Conservation (phyloP, 495 filamentous ascomycete genomes). For the Viridothelium virens region DNA sequence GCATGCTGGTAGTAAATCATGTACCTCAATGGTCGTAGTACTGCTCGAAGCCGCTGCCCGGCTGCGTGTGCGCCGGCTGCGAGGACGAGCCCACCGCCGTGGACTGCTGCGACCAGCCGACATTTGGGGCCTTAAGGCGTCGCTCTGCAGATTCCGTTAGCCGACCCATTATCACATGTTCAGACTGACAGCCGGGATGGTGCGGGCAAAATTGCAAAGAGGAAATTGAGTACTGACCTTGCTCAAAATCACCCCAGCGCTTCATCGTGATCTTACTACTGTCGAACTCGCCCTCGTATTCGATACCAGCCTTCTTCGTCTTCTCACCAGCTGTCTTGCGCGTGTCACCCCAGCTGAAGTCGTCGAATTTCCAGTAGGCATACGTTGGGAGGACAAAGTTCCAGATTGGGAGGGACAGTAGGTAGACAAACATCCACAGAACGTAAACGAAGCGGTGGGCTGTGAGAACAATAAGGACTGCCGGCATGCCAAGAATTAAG, state of each 20-base stretch:
- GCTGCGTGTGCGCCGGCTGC: conserved; percentile 13
- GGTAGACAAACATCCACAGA: conserved; percentile 93
- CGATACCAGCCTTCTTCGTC: conserved; percentile 69
- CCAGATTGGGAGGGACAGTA: conserved; percentile 90
- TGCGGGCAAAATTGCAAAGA: neutral
- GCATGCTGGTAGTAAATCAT: neutral
- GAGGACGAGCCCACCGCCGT: conserved; percentile 28
- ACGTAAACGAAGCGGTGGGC: conserved; percentile 94
- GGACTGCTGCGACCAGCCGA: conserved; percentile 35
- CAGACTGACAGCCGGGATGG: neutral
- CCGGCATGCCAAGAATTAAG: conserved; percentile 88
- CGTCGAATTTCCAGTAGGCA: conserved; percentile 99
- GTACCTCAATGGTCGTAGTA: conserved; percentile 29
- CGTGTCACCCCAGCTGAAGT: conserved; percentile 99
- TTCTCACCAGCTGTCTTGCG: conserved; percentile 90
- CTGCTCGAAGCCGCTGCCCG: conserved; percentile 19
- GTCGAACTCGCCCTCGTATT: conserved; percentile 93
- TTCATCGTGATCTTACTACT: conserved; percentile 98
- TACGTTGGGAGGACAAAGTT: conserved; percentile 94
- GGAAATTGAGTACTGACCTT: conserved; percentile 42
- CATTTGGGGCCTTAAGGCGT: conserved; percentile 31
- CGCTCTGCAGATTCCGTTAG: conserved; percentile 31
- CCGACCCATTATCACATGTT: neutral
- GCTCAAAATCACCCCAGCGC: conserved; percentile 94
- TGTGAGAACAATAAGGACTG: conserved; percentile 86